These are phyloP conservation scores for Phytomonas serpens DNA, from an alignment of 208 protist genomes.

Conservation along the genomic window DNA sequence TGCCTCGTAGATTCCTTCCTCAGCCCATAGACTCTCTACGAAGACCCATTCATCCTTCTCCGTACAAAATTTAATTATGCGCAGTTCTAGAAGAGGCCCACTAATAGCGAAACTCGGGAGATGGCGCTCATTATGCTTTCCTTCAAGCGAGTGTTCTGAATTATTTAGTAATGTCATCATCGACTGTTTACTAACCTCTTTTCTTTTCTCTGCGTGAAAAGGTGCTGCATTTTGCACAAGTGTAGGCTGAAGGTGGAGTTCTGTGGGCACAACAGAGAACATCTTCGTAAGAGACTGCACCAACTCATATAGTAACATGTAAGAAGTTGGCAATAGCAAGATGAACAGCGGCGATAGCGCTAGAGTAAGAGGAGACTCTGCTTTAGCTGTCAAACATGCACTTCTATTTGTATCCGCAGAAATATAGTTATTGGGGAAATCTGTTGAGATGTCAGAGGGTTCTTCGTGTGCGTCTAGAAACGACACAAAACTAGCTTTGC, in stretches of 20 bases:
- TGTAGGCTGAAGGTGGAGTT: neutral
- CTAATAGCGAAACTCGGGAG: neutral
- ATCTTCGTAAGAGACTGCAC: neutral
- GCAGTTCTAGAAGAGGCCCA: neutral
- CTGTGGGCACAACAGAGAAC: neutral
- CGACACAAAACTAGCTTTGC: neutral
- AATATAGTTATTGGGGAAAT: neutral
- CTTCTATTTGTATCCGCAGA: neutral
- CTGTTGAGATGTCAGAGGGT: neutral
- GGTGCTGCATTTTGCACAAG: neutral
- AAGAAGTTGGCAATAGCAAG: neutral
- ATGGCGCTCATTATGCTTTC: neutral
- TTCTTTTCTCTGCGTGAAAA: neutral
- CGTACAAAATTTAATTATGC: neutral
- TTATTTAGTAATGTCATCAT: neutral
- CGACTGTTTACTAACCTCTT: neutral
- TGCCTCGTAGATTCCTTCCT: neutral
- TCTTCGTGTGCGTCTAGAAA: neutral
- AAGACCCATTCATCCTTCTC: neutral
- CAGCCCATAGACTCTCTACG: neutral
- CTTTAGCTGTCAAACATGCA: neutral
- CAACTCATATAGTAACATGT: constrained; percentile 3
- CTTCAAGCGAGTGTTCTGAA: neutral
- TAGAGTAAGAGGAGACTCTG: neutral
- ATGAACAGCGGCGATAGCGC: neutral